Conservation (phyloP, 169 alveolate species). For the Plasmodium vinckei region DNA sequence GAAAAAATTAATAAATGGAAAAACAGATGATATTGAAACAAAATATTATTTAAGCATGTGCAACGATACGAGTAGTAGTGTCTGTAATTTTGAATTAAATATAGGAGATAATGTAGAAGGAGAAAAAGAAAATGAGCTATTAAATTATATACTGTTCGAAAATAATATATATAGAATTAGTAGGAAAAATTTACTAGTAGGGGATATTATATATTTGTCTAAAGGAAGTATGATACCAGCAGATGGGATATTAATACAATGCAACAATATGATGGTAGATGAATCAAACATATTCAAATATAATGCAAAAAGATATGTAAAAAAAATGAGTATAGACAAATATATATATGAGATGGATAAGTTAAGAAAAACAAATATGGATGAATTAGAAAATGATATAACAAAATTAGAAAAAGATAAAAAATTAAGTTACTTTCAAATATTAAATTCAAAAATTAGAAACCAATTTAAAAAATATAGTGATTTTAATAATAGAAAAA, state of each 20-base stretch:
- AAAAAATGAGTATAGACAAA: constrained; percentile 54
- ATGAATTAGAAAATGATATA: constrained; percentile 3
- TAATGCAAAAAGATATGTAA: constrained; percentile 3
- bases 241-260: constrained; percentile 43
- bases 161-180: constrained; percentile 44
- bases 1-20: background rate
- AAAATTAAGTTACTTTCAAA: constrained; percentile 45
- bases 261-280: constrained; percentile 56
- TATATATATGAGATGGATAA: constrained; percentile 39
- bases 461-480: constrained; percentile 12
- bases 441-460: constrained; percentile 25
- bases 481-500: background rate
- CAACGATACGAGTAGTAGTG: background rate
- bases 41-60: background rate
- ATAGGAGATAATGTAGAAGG: background rate
- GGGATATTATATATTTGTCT: constrained; percentile 44
- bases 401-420: background rate
- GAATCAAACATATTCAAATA: constrained; percentile 36
- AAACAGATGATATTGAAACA: background rate
- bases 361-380: constrained; percentile 25
- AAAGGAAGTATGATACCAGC: constrained; percentile 66
- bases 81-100: background rate
- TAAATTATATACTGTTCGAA: constrained; percentile 39
- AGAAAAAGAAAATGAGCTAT: constrained; percentile 6
- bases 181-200: constrained; percentile 53